A percentile compares a stretch with the other conserved stretches of the same genome.
Evolutionary conservation across 352 stramenopile species (phyloP).

Genomic region (Phytopythium helicoides): DNA sequence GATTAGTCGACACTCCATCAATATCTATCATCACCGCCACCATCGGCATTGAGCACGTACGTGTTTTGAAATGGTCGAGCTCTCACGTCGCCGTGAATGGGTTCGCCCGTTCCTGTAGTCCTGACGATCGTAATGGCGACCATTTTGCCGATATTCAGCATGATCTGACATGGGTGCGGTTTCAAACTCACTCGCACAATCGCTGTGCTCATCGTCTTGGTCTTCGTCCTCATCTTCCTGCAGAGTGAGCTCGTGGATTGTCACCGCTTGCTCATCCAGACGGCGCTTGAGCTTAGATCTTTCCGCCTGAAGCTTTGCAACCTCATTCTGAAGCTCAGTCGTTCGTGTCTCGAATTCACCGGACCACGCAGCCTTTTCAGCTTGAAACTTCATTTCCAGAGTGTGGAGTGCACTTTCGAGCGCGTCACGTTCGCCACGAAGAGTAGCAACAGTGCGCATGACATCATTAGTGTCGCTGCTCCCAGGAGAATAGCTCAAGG

Average conservation of each 20-base stretch:
- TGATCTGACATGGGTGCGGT: neutral
- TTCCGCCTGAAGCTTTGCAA: slow-evolving; percentile 43
- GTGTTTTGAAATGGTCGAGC: neutral
- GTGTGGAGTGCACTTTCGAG: slow-evolving; percentile 21
- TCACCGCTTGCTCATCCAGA: slow-evolving; percentile 62
- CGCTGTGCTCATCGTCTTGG: slow-evolving; percentile 13
- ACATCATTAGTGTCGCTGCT: neutral
- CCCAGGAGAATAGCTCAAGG: neutral
- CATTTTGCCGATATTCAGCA: neutral
- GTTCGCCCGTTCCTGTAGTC: neutral
- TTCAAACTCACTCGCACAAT: neutral
- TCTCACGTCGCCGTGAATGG: neutral
- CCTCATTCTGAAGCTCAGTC: slow-evolving; percentile 33
- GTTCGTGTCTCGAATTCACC: slow-evolving; percentile 30
- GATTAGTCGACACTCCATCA: neutral
- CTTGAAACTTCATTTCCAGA: slow-evolving; percentile 15
- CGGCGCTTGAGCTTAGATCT: slow-evolving; percentile 36
- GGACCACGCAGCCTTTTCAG: slow-evolving; percentile 25
- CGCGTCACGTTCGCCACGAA: slow-evolving; percentile 17
- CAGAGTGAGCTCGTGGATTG: slow-evolving; percentile 76
- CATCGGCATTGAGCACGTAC: neutral
- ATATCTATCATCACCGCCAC: neutral
- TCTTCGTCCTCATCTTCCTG: slow-evolving; percentile 57
- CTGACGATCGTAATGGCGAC: neutral
- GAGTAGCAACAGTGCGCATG: neutral